Conservation (phyloP, 2,329 filamentous ascomycete species). For the Xylariaceae sp. region DNA sequence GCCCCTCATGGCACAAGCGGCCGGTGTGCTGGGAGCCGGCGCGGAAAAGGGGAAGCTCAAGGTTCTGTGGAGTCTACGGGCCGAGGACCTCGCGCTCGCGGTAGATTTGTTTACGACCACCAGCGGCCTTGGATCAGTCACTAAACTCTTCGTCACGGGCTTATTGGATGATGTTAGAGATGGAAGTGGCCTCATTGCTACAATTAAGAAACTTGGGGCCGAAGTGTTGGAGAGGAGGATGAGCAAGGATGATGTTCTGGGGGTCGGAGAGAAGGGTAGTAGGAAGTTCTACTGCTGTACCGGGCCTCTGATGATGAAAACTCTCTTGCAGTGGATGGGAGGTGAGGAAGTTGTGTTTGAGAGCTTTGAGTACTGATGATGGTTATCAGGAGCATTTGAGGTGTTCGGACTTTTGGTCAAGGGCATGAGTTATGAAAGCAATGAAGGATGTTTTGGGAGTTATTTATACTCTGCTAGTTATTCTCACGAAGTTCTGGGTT, state of each 20-base stretch:
- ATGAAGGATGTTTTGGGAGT: too few relatives aligned
- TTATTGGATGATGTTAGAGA: slow-evolving; percentile 53
- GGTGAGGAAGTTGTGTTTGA: slow-evolving; percentile 63
- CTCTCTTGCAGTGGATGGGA: slow-evolving; percentile 57
- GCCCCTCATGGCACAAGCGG: slow-evolving; percentile 74
- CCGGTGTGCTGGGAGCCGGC: slow-evolving; percentile 49
- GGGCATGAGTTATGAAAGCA: too few relatives aligned
- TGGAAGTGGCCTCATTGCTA: slow-evolving; percentile 43
- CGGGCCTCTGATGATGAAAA: slow-evolving; percentile 48
- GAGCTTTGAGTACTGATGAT: slow-evolving; percentile 64
- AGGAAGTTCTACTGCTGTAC: slow-evolving; percentile 61
- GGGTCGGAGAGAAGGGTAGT: slow-evolving; percentile 45
- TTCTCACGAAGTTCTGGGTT: too few relatives aligned
- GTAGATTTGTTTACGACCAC: slow-evolving; percentile 61
- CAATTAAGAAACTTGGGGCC: slow-evolving; percentile 44
- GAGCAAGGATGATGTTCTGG: slow-evolving; percentile 49
- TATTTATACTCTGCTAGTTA: too few relatives aligned
- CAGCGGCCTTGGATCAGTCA: slow-evolving; percentile 55
- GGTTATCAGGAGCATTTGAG: background rate
- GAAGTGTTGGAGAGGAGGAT: slow-evolving; percentile 47
- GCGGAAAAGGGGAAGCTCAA: slow-evolving; percentile 47
- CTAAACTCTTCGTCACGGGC: slow-evolving; percentile 71
- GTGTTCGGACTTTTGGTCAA: background rate
- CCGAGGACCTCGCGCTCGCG: slow-evolving; percentile 67
- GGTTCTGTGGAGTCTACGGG: slow-evolving; percentile 72